phyloP scores from a whole-genome alignment of 164 flowering plant genomes.

The Annona cherimola region DNA sequence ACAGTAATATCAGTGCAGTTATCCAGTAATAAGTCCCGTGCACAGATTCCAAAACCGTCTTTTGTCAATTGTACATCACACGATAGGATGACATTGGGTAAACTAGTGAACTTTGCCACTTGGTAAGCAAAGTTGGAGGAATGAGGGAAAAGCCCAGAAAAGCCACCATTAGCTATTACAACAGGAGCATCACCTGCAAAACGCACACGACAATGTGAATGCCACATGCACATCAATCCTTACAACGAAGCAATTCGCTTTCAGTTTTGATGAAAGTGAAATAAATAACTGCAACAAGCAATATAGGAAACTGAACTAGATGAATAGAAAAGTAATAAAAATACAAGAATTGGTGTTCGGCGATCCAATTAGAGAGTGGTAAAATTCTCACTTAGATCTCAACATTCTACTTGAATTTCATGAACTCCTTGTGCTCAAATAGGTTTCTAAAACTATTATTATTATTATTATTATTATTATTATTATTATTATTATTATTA shows the following conservation, averaged over 20 bases:
- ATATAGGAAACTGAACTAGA: neutral
- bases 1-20: slow-evolving; percentile 39
- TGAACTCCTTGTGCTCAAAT: too few species aligned
- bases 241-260: neutral
- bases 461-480: too few species aligned
- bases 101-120: slow-evolving; percentile 18
- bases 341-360: neutral
- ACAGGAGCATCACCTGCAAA: slow-evolving; percentile 56
- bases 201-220: neutral
- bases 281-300: neutral
- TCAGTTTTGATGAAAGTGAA: neutral
- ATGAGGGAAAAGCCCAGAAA: slow-evolving; percentile 52
- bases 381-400: neutral
- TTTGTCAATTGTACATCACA: slow-evolving; percentile 92
- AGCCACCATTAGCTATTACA: slow-evolving; percentile 53
- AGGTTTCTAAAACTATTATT: too few species aligned
- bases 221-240: neutral
- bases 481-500: too few species aligned
- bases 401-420: neutral
- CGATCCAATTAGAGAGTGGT: neutral
- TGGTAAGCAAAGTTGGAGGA: slow-evolving; percentile 38
- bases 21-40: slow-evolving; percentile 44
- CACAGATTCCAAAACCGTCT: slow-evolving; percentile 74
- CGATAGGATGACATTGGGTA: slow-evolving; percentile 40
- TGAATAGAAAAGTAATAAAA: neutral